Evolutionary conservation across 2,329 filamentous ascomycete genomes (phyloP).

Genomic region (Fusarium sp.): DNA sequence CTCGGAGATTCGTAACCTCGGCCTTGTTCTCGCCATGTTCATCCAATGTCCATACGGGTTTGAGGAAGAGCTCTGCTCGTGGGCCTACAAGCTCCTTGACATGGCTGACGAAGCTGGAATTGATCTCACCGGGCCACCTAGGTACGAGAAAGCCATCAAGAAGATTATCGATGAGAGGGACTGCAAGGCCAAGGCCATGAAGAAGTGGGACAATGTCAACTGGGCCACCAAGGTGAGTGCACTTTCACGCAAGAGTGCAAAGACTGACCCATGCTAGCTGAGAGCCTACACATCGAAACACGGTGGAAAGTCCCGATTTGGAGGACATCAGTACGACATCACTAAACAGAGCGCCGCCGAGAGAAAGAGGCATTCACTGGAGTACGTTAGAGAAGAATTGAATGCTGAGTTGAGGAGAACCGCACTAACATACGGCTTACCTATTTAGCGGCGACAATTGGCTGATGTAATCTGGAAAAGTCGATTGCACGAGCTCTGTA

Average conservation of each 20-base stretch:
- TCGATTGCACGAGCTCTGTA: not conserved
- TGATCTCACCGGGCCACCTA: not conserved
- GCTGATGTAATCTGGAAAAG: not conserved
- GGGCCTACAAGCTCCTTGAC: slow-evolving; percentile 31
- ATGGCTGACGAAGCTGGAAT: slow-evolving; percentile 24
- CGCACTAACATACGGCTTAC: not conserved
- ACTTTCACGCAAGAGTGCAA: not conserved
- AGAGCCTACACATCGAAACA: not conserved
- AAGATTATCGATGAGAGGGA: not conserved
- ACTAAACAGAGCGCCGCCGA: slow-evolving; percentile 5
- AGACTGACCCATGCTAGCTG: not conserved
- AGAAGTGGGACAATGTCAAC: slow-evolving; percentile 13
- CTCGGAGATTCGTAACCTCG: slow-evolving; percentile 33
- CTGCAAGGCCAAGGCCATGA: slow-evolving; percentile 1
- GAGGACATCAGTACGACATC: slow-evolving; percentile 14
- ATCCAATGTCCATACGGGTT: slow-evolving; percentile 17
- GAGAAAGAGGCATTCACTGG: not conserved
- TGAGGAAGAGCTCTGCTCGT: slow-evolving; percentile 6
- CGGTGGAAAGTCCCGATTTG: not conserved
- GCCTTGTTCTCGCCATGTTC: slow-evolving; percentile 18
- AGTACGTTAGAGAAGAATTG: not conserved
- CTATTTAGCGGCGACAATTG: not conserved
- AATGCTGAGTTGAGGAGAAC: not conserved
- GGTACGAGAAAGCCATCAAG: not conserved
- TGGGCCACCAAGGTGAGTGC: slow-evolving; percentile 4